Base-by-base conservation (phyloP, 257 asterid species). In the Thymus quinquecostatus region DNA sequence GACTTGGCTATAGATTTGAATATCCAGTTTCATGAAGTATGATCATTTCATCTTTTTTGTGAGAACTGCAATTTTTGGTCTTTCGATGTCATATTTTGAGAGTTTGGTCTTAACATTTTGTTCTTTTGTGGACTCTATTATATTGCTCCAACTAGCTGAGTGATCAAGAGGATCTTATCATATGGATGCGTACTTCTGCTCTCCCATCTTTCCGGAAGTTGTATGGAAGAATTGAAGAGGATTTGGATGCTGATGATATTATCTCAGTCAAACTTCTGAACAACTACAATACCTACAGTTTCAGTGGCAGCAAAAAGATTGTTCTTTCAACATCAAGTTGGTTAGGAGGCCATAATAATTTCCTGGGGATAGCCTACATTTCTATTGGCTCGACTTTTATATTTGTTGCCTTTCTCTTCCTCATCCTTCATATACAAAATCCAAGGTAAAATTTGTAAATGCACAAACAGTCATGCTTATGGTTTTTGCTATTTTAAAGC, bases 141-240 rank as follows among this genome's bases (percentile, higher is more conserved):
- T 59, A 72, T 84, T 76, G 78, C 73, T 75, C 64, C 71, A 60
- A 78, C 65, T 72, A 89, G 96, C 85, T 87, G 60, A 85, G 83
- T 72, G 88, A 87, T 75, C 96, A 89, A 80, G 96, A 87, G 77
- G 93, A 89, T 79, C 91, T 89, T 73, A 87, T 87, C 48, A 86
- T 89, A 57, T 89, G 96, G 96, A 89, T 89, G 96, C 88, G 94
- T 49, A 85, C 88, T 71, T 85, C 96, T 59, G 96, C 92, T 63
- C 84, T 89, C 30, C 91, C 94, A 44, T 82, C 79, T 51, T 89
- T 89, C 55, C 87, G 92, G 56, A 89, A 89, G 82, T 62, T 87
- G 76, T 87, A 89, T 75, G 96, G 96, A 72, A 85, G 82, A 78
- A 84, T 89, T 21, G 96, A 89, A 73, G 87, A 77, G 73, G 94